Percentiles rank a stretch among this genome's conserved stretches.
Evolutionary conservation across 129 eudicot species (phyloP).

Genomic region (Flaveria linearis): DNA sequence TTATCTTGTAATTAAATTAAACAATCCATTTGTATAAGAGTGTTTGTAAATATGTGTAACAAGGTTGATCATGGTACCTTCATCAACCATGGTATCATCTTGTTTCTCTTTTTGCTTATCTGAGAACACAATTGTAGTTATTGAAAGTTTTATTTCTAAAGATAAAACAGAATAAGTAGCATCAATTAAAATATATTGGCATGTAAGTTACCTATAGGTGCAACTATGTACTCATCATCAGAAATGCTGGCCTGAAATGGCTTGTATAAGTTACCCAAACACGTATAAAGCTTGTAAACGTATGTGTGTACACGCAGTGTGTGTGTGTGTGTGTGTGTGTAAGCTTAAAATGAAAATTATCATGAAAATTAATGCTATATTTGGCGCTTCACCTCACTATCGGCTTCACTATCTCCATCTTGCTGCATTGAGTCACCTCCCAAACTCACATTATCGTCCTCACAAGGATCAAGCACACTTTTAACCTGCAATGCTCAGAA

Average conservation of each 20-base stretch:
- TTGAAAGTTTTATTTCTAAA: slow-evolving; percentile 15
- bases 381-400: slow-evolving; percentile 64
- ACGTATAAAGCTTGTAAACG: slow-evolving; percentile 16
- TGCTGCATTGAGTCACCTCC: slow-evolving; percentile 72
- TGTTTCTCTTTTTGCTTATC: slow-evolving; percentile 53
- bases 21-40: neutral
- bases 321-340: neutral
- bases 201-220: slow-evolving; percentile 64
- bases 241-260: slow-evolving; percentile 58
- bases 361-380: neutral
- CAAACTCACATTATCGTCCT: slow-evolving; percentile 75
- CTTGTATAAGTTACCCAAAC: slow-evolving; percentile 13
- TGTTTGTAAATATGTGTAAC: neutral
- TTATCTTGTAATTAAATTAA: neutral
- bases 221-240: slow-evolving; percentile 72
- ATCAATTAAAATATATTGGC: neutral
- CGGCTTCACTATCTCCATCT: slow-evolving; percentile 65
- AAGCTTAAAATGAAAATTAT: neutral
- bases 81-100: slow-evolving; percentile 54
- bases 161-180: neutral
- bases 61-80: slow-evolving; percentile 41
- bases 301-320: neutral
- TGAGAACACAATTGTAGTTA: slow-evolving; percentile 31
- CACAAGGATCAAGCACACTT: slow-evolving; percentile 98
- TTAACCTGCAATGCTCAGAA: slow-evolving; percentile 60